Conservation (phyloP, 257 asterid species). For the Solanum chiquidenum region DNA sequence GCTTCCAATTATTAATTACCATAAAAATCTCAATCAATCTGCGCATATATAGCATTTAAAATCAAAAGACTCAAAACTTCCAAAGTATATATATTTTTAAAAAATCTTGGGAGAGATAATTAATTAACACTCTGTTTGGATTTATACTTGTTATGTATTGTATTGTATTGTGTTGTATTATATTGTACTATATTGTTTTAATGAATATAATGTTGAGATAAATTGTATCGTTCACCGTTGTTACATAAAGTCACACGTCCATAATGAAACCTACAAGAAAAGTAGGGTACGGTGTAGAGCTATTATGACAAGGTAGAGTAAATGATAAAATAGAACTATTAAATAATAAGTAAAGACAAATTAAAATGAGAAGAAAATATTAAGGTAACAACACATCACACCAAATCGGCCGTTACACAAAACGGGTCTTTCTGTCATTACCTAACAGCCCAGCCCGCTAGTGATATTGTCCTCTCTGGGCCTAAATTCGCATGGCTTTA, state of each 20-base stretch:
- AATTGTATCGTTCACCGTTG: not conserved
- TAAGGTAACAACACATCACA: no score
- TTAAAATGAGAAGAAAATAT: no score
- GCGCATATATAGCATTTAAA: not conserved
- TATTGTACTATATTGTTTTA: no score
- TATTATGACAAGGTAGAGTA: not conserved
- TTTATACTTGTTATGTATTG: no score
- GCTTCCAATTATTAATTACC: not conserved
- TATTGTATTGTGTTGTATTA: no score
- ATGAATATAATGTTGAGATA: not conserved
- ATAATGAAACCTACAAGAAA: no score
- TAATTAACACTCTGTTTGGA: not conserved
- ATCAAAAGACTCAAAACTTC: not conserved
- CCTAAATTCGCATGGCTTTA: not conserved
- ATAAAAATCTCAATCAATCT: not conserved
- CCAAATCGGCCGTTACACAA: not conserved
- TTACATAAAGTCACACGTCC: not conserved
- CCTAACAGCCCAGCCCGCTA: not conserved
- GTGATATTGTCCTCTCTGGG: not conserved
- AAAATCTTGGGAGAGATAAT: not conserved
- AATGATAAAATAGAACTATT: not conserved
- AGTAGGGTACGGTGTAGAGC: not conserved
- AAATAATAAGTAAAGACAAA: not conserved
- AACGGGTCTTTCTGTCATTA: no score
- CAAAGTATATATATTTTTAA: not conserved